Percentiles rank a stretch among this genome's conserved stretches.
phyloP scores from a whole-genome alignment of 2,329 filamentous ascomycete species.

The Spiromastix sp. region DNA sequence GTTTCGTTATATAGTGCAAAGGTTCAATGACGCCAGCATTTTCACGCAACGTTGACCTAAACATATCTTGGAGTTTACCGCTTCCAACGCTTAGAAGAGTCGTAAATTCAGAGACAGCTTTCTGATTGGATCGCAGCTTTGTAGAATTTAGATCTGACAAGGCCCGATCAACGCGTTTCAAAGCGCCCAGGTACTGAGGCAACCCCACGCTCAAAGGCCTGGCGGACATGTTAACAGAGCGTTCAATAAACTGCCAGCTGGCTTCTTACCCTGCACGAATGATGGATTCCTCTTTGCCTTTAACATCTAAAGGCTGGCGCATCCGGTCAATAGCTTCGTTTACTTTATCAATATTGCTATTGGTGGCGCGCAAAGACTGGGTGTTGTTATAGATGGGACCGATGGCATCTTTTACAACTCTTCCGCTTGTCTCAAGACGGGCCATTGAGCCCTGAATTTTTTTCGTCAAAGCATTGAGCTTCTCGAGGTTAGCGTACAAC shows the following conservation, averaged over 20 bases:
- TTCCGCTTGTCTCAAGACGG: slow-evolving; percentile 76
- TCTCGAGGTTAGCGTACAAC: slow-evolving; percentile 64
- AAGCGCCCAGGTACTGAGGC: slow-evolving; percentile 73
- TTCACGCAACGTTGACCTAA: slow-evolving; percentile 67
- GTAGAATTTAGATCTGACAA: slow-evolving; percentile 73
- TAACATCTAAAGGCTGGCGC: slow-evolving; percentile 83
- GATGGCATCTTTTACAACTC: slow-evolving; percentile 83
- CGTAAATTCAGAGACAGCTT: slow-evolving; percentile 70
- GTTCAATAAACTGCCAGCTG: slow-evolving; percentile 4
- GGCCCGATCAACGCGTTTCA: slow-evolving; percentile 82
- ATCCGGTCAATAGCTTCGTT: slow-evolving; percentile 80
- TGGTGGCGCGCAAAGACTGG: slow-evolving; percentile 75
- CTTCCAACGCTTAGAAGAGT: slow-evolving; percentile 69
- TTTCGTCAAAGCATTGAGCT: slow-evolving; percentile 85
- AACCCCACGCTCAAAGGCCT: slow-evolving; percentile 74
- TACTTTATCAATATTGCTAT: slow-evolving; percentile 78
- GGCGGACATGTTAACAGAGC: slow-evolving; percentile 10
- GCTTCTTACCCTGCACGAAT: slow-evolving; percentile 60
- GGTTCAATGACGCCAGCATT: slow-evolving; percentile 76
- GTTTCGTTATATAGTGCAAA: slow-evolving; percentile 84
- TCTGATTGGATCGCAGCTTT: slow-evolving; percentile 86
- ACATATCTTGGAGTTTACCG: slow-evolving; percentile 72
- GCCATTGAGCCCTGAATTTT: slow-evolving; percentile 86
- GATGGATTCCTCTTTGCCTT: slow-evolving; percentile 82
- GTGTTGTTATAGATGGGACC: slow-evolving; percentile 90